Evolutionary conservation across 2,329 filamentous ascomycete genomes (phyloP).

Genomic region (Sporothrix variecibatus): DNA sequence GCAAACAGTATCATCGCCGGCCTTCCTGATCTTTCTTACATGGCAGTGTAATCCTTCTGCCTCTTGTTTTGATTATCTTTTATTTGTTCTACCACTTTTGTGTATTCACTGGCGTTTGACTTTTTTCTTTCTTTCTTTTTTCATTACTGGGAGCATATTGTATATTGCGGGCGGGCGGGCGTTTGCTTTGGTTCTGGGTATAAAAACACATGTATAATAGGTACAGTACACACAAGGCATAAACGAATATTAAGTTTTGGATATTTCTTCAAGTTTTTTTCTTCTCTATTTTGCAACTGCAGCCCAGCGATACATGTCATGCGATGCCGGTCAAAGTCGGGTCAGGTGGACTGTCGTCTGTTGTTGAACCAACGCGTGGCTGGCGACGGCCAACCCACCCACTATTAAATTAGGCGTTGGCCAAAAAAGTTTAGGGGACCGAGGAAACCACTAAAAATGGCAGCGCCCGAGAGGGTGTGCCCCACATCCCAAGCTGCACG

Average conservation of each 20-base stretch:
- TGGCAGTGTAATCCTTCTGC: conserved; percentile 34
- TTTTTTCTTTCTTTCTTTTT: neutral
- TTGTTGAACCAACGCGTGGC: conserved; percentile 11
- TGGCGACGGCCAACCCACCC: neutral
- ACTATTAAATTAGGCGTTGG: neutral
- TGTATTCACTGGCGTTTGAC: neutral
- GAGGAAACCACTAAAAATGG: neutral
- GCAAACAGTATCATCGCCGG: conserved; percentile 33
- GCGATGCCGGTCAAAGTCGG: neutral
- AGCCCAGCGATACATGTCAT: neutral
- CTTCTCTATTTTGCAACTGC: neutral
- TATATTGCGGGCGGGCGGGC: conserved; percentile 11
- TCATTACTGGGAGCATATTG: neutral
- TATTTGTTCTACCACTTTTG: neutral
- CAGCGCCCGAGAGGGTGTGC: conserved; percentile 5
- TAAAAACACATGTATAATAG: neutral
- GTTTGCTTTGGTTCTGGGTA: neutral
- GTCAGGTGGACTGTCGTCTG: neutral
- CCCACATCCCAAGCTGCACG: neutral
- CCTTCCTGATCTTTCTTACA: conserved; percentile 42
- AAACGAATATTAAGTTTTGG: neutral
- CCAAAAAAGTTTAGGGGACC: neutral
- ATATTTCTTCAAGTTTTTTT: neutral
- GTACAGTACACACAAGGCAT: neutral
- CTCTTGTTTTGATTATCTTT: neutral